Evolutionary conservation across 164 flowering plant species (phyloP), one percentile per base, ranked within the genome.

Genomic region (Nymphaea colorata): DNA sequence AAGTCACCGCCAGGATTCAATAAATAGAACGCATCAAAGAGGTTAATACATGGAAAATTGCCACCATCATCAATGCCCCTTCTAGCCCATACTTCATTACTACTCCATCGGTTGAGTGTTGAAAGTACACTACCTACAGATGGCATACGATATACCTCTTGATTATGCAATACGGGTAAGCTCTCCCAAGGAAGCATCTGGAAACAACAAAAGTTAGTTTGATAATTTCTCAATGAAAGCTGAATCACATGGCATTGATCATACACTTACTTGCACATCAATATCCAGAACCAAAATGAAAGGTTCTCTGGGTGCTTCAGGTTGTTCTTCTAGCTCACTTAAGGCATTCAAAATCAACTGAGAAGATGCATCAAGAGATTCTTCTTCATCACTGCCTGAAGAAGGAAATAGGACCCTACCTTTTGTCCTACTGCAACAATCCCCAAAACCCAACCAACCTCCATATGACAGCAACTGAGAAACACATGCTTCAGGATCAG

Each of bases 131-230:
- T 84, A 44, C 84, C 78, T 44, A 95, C 79, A 60, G 98, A 95
- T 57, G 98, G 98, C 98, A 95, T 90, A 53, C 99, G 98, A 75
- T 92, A 92, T 7, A 85, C 89, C 81, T 95, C 99, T 42, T 87
- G 87, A 63, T 81, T 81, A 73, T 93, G 84, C 66, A 95, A 65
- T 64, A 84, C 73, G 8, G 99, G 99, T 45, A 95, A 57, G 76
- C 75, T 92, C 79, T 95, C 99, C 98, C 92, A 92, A 25, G 98
- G 99, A 79, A 95, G 90, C 99, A 95, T 92, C 99, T 94, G 88
- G 2, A 61, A 36, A 61, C 3, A 61, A 61, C 25, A 61, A 61
- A 61, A 8, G 10, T 10, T 8, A 55, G 59, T 55, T 16, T 8
- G 59, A 8, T 55, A 55, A 55, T 25, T 25, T 25, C 36, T 25